Evolutionary conservation across 768 basidiomycete genomes (phyloP).

Genomic region (Boletus tomentosulus): DNA sequence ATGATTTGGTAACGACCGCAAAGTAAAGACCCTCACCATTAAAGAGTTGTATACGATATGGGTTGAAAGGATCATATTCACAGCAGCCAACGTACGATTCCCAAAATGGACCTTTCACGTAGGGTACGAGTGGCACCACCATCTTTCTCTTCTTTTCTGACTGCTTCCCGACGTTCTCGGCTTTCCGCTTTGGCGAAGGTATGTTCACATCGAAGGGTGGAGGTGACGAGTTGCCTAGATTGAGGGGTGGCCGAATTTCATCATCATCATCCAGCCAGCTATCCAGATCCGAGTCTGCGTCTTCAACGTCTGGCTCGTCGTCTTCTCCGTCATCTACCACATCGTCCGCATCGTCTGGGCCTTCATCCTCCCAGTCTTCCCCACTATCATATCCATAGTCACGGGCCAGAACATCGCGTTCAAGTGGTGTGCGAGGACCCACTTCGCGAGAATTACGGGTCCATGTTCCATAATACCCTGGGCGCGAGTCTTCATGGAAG

Average conservation of each 20-base stretch:
- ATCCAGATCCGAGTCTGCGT: constrained; percentile 40
- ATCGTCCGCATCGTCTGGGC: constrained; percentile 69
- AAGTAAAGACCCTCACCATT: constrained; percentile 57
- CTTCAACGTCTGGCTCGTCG: constrained; percentile 58
- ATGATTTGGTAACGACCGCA: constrained; percentile 2
- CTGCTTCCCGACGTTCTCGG: constrained; percentile 44
- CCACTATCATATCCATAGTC: constrained; percentile 95
- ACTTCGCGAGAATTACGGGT: constrained; percentile 75
- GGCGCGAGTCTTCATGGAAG: constrained; percentile 80
- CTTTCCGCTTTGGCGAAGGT: constrained; percentile 61
- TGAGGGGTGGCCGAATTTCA: constrained; percentile 48
- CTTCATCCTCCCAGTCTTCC: constrained; percentile 94
- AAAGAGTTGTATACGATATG: constrained; percentile 75
- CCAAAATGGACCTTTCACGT: constrained; percentile 79
- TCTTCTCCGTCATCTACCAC: constrained; percentile 63
- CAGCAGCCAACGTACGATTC: constrained; percentile 65
- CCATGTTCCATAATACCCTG: constrained; percentile 95
- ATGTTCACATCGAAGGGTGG: constrained; percentile 31
- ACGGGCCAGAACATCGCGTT: constrained; percentile 65
- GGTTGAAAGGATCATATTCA: constrained; percentile 64
- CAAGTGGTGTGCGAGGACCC: constrained; percentile 81
- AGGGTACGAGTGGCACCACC: constrained; percentile 75
- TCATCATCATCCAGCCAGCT: constrained; percentile 67
- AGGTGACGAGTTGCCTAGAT: constrained; percentile 36
- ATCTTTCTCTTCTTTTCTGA: constrained; percentile 69